phyloP scores from a whole-genome alignment of 1,139 yeast genomes.

The Yamadazyma dendronema region DNA sequence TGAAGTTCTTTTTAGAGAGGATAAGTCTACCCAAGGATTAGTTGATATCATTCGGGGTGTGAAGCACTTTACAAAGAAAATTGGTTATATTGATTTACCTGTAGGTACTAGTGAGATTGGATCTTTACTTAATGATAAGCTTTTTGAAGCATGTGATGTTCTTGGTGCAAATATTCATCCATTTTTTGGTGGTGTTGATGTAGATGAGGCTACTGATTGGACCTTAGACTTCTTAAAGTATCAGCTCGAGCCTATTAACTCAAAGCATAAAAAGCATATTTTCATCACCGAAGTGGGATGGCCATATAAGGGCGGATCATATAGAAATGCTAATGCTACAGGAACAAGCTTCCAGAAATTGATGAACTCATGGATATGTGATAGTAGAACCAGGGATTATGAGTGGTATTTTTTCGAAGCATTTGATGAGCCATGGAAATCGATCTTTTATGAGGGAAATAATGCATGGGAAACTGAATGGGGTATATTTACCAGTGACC shows the following conservation, averaged over 20 bases:
- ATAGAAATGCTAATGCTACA: slow-evolving; percentile 47
- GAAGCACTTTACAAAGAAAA: slow-evolving; percentile 31
- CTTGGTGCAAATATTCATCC: slow-evolving; percentile 70
- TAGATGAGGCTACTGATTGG: slow-evolving; percentile 53
- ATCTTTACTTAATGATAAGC: slow-evolving; percentile 31
- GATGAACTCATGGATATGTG: slow-evolving; percentile 53
- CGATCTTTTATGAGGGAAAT: slow-evolving; percentile 45
- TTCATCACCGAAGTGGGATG: slow-evolving; percentile 67
- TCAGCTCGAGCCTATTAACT: slow-evolving; percentile 36
- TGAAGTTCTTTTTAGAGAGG: slow-evolving; percentile 60
- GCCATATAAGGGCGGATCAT: slow-evolving; percentile 64
- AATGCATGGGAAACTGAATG: slow-evolving; percentile 68
- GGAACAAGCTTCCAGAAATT: slow-evolving; percentile 44
- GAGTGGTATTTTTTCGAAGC: slow-evolving; percentile 71
- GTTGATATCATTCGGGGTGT: slow-evolving; percentile 43
- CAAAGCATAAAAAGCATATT: slow-evolving; percentile 28
- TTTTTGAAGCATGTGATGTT: slow-evolving; percentile 48
- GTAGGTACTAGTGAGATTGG: slow-evolving; percentile 62
- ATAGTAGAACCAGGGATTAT: slow-evolving; percentile 28
- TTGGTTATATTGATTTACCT: slow-evolving; percentile 37
- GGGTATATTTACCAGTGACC: slow-evolving; percentile 57
- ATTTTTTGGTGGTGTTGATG: slow-evolving; percentile 60
- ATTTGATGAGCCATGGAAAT: slow-evolving; percentile 73
- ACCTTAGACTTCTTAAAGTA: slow-evolving; percentile 46
- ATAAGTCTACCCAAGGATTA: slow-evolving; percentile 38